Conservation (phyloP, 73 alveolate species). For the Breviolum minutum region DNA sequence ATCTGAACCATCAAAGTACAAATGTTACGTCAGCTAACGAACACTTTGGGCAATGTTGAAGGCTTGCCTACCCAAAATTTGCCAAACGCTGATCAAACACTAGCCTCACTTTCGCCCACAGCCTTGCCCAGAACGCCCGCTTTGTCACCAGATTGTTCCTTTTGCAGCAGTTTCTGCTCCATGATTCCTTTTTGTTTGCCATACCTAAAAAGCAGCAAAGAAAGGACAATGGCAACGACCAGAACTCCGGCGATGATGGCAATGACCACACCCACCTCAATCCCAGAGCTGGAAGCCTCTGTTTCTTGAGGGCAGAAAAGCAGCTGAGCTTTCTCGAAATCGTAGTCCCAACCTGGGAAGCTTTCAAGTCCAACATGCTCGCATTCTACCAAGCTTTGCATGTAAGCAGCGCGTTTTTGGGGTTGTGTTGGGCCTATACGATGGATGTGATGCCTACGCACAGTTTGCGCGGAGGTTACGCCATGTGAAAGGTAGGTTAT, state of each 20-base stretch:
- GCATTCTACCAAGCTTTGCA: too few species aligned
- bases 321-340: slow-evolving; percentile 3
- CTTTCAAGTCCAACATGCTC: too few species aligned
- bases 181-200: slow-evolving; percentile 2
- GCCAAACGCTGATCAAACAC: too few species aligned
- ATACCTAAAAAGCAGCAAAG: neutral
- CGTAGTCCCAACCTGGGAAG: slow-evolving; percentile 35
- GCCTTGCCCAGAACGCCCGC: neutral
- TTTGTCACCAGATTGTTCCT: neutral
- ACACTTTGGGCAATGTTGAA: too few species aligned
- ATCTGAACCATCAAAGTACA: too few species aligned
- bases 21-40: too few species aligned
- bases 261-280: neutral
- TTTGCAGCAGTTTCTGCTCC: slow-evolving; percentile 32
- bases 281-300: neutral
- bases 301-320: neutral
- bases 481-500: too few species aligned
- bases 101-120: neutral
- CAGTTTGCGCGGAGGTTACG: too few species aligned
- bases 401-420: too few species aligned
- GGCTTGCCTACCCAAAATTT: too few species aligned
- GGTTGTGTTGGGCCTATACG: too few species aligned
- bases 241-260: neutral
- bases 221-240: neutral
- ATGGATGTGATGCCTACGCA: too few species aligned